phyloP scores from a whole-genome alignment of 2,329 filamentous ascomycete species.

The Xylariaceae sp. region DNA sequence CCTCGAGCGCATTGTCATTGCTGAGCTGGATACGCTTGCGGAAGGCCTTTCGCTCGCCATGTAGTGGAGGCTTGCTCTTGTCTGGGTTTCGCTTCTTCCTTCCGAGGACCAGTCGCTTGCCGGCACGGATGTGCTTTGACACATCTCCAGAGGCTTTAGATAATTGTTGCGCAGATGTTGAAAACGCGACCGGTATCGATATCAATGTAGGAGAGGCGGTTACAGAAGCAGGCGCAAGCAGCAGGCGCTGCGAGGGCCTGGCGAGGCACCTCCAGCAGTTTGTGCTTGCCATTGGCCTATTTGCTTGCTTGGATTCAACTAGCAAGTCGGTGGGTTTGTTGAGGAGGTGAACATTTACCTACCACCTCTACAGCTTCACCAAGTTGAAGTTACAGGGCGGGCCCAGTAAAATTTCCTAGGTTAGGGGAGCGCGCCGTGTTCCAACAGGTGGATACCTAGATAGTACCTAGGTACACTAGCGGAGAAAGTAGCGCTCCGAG shows the following conservation, averaged over 20 bases:
- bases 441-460: background rate
- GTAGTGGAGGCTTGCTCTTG: constrained; percentile 62
- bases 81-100: constrained; percentile 61
- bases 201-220: constrained; percentile 44
- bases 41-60: constrained; percentile 85
- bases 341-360: background rate
- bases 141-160: constrained; percentile 12
- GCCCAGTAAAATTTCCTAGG: constrained; percentile 29
- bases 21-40: constrained; percentile 90
- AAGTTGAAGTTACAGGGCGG: constrained; percentile 15
- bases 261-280: constrained; percentile 66
- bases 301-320: background rate
- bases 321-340: background rate
- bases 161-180: constrained; percentile 34
- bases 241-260: constrained; percentile 47
- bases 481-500: constrained; percentile 33
- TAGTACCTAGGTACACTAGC: constrained; percentile 6
- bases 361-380: constrained; percentile 15
- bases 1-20: constrained; percentile 89
- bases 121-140: constrained; percentile 38
- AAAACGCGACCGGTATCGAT: constrained; percentile 39
- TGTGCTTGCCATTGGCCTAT: constrained; percentile 58
- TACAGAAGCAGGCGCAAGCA: constrained; percentile 32
- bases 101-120: constrained; percentile 50
- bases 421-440: background rate